phyloP scores from a whole-genome alignment of 257 asterid genomes.

The Linaria vulgaris region DNA sequence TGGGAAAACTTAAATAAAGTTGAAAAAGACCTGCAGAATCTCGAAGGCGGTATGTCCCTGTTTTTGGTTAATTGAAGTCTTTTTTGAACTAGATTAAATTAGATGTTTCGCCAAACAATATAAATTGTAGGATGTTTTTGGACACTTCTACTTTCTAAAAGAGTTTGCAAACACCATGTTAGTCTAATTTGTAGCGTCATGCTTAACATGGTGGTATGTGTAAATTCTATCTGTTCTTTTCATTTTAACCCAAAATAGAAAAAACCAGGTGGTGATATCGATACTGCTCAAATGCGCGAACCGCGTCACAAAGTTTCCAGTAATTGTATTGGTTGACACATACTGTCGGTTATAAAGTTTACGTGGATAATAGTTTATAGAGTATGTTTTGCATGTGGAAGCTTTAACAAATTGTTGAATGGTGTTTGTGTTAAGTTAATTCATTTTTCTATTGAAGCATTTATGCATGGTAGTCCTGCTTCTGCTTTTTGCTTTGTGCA shows the following conservation, averaged over 20 bases:
- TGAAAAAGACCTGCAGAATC: too few relatives aligned
- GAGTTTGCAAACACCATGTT: neutral
- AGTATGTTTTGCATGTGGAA: neutral
- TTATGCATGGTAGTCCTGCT: neutral
- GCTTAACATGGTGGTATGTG: neutral
- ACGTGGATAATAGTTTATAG: neutral
- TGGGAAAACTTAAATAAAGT: too few relatives aligned
- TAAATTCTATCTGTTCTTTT: neutral
- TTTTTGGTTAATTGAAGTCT: too few relatives aligned
- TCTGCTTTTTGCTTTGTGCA: neutral
- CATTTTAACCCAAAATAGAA: neutral
- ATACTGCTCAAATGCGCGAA: neutral
- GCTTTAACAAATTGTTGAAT: neutral
- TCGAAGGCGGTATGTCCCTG: too few relatives aligned
- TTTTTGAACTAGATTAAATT: too few relatives aligned
- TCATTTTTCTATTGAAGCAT: neutral
- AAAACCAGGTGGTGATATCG: neutral
- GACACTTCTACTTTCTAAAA: too few relatives aligned
- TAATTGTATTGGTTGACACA: neutral
- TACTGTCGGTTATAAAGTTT: neutral
- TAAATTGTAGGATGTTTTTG: too few relatives aligned
- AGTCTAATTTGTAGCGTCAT: neutral
- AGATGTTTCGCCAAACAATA: too few relatives aligned
- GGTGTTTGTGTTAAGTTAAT: neutral
- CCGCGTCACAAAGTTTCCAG: neutral